Evolutionary conservation across 2,329 filamentous ascomycete genomes (phyloP).

Genomic region (Penicillium sp.): DNA sequence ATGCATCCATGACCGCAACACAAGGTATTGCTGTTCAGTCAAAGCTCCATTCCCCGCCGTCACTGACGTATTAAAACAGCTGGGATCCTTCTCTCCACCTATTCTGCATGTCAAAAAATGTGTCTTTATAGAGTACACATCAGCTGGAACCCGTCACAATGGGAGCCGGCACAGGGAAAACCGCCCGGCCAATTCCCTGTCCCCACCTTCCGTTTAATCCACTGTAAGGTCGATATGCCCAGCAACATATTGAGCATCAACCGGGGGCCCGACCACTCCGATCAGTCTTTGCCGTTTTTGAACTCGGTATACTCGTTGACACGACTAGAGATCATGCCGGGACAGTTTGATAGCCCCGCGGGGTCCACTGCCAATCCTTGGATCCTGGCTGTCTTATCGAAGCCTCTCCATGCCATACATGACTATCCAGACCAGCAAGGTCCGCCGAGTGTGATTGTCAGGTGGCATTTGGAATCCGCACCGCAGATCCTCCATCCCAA

Average conservation of each 20-base stretch:
- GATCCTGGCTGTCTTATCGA: constrained; percentile 72
- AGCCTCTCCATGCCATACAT: constrained; percentile 52
- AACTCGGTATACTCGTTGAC: constrained; percentile 62
- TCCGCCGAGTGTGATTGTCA: constrained; percentile 71
- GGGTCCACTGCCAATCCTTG: constrained; percentile 60
- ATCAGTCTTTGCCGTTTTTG: constrained; percentile 25
- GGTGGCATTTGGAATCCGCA: constrained; percentile 74
- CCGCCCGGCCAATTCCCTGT: constrained; percentile 34
- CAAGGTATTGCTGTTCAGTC: constrained; percentile 56
- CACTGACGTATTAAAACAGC: constrained; percentile 18
- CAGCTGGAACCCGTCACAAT: constrained; percentile 66
- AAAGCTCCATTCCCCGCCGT: constrained; percentile 11
- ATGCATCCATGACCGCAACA: constrained; percentile 73
- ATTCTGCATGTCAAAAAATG: constrained; percentile 65
- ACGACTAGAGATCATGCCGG: constrained; percentile 71
- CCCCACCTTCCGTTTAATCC: constrained; percentile 39
- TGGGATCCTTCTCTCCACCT: constrained; percentile 40
- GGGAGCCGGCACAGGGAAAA: constrained; percentile 48
- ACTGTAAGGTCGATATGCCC: constrained; percentile 40
- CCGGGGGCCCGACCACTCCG: constrained; percentile 24
- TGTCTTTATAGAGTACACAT: constrained; percentile 72
- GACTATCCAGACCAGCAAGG: constrained; percentile 61
- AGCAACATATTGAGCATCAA: constrained; percentile 33
- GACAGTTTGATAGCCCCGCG: constrained; percentile 57
- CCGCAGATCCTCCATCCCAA: constrained; percentile 68